phyloP scores from a whole-genome alignment of 1,284 basidiomycete genomes.

The Serendipita sp. region DNA sequence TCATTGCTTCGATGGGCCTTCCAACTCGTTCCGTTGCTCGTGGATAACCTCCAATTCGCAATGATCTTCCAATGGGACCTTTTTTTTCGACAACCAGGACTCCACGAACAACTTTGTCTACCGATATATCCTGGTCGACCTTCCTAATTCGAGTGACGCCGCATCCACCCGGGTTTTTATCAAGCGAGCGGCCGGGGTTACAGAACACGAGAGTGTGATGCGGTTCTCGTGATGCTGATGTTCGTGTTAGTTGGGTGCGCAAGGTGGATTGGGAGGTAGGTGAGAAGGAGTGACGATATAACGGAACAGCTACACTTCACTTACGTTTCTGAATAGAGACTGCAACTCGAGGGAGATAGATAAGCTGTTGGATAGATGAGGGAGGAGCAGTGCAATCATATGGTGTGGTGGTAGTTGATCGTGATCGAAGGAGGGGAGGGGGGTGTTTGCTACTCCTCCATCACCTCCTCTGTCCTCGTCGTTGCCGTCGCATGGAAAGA shows the following conservation, averaged over 20 bases:
- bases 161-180: constrained; percentile 58
- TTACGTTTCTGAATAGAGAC: no score
- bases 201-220: constrained; percentile 57
- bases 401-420: no score
- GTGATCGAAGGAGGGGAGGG: no score
- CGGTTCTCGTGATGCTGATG: constrained; percentile 36
- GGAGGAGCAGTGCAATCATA: no score
- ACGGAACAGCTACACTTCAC: no score
- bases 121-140: constrained; percentile 61
- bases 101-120: constrained; percentile 62
- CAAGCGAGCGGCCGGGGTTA: constrained; percentile 46
- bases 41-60: background rate
- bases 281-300: no score
- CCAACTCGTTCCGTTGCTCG: background rate
- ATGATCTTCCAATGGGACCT: background rate
- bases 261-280: background rate
- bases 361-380: no score
- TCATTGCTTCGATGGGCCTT: background rate
- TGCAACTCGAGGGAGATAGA: no score
- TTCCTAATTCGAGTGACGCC: constrained; percentile 52
- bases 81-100: constrained; percentile 31
- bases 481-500: no score
- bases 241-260: constrained; percentile 8
- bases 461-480: no score
- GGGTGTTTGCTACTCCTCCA: no score